Conservation (phyloP, 768 basidiomycete species). For the Calocybe gangraenosa region DNA sequence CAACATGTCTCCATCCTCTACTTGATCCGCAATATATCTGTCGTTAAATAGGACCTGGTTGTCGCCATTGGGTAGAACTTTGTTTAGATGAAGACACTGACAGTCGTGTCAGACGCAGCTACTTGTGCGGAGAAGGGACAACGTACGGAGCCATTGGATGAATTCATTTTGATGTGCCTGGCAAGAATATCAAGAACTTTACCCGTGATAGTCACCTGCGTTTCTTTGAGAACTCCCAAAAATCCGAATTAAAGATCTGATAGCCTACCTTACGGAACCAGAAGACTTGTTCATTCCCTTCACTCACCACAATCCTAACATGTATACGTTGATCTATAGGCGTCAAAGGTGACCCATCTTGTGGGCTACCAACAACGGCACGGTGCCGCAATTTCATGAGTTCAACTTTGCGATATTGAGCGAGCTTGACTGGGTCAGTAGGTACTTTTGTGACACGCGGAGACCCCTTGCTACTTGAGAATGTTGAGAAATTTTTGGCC, state of each 20-base stretch:
- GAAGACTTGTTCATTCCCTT: constrained; percentile 39
- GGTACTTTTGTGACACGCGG: constrained; percentile 30
- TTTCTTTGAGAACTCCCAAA: too few relatives aligned
- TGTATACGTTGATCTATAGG: constrained; percentile 57
- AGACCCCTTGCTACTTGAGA: constrained; percentile 17
- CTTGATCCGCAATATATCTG: constrained; percentile 40
- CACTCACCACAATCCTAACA: constrained; percentile 37
- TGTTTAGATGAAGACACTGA: constrained; percentile 41
- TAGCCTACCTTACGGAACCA: constrained; percentile 69
- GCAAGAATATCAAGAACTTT: constrained; percentile 57
- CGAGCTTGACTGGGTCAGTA: constrained; percentile 49
- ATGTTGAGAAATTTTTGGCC: constrained; percentile 43
- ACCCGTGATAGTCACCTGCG: constrained; percentile 56
- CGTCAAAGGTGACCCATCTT: constrained; percentile 42
- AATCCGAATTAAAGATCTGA: too few relatives aligned
- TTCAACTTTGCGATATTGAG: constrained; percentile 53
- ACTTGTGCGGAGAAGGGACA: background rate
- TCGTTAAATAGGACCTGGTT: constrained; percentile 41
- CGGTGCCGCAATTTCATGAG: constrained; percentile 74
- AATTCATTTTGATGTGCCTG: constrained; percentile 28
- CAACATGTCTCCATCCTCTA: constrained; percentile 48
- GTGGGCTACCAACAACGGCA: constrained; percentile 60
- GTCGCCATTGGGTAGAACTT: constrained; percentile 21
- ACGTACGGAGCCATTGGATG: constrained; percentile 28
- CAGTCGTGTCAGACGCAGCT: background rate